A percentile compares a stretch with the other conserved stretches of the same genome.
phyloP scores from a whole-genome alignment of 2,329 filamentous ascomycete species.

The Fusarium decemcellulare region DNA sequence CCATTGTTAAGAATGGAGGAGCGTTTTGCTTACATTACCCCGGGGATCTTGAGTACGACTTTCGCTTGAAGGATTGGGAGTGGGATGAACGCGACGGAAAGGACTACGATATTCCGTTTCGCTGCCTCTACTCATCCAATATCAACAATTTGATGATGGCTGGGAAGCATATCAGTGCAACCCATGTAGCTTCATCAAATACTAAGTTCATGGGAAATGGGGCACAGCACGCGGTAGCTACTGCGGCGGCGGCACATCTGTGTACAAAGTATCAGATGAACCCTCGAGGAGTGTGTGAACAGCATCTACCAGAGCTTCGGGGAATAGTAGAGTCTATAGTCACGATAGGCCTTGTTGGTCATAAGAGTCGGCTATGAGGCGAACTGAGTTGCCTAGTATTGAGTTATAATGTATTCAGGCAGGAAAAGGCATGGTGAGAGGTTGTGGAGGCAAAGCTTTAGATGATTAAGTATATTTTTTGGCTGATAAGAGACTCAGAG shows the following conservation, averaged over 20 bases:
- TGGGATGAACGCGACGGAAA: slow-evolving; percentile 1
- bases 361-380: background rate
- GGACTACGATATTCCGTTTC: background rate
- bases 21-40: background rate
- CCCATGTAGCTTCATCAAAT: background rate
- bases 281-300: background rate
- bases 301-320: background rate
- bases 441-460: too few species aligned
- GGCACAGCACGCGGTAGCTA: background rate
- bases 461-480: too few species aligned
- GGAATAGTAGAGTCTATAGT: background rate
- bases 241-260: background rate
- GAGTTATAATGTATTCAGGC: background rate
- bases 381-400: background rate
- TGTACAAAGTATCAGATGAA: background rate
- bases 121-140: background rate
- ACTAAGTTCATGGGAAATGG: slow-evolving; percentile 1
- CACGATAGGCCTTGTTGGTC: background rate
- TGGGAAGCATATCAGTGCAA: background rate
- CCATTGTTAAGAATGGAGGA: background rate
- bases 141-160: slow-evolving; percentile 1
- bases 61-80: background rate
- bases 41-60: background rate
- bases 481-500: too few species aligned
- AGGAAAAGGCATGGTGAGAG: too few species aligned